Evolutionary conservation across 1,284 basidiomycete genomes (phyloP), one percentile per base, ranked within the genome.

Genomic region (Trichosporon sp.): DNA sequence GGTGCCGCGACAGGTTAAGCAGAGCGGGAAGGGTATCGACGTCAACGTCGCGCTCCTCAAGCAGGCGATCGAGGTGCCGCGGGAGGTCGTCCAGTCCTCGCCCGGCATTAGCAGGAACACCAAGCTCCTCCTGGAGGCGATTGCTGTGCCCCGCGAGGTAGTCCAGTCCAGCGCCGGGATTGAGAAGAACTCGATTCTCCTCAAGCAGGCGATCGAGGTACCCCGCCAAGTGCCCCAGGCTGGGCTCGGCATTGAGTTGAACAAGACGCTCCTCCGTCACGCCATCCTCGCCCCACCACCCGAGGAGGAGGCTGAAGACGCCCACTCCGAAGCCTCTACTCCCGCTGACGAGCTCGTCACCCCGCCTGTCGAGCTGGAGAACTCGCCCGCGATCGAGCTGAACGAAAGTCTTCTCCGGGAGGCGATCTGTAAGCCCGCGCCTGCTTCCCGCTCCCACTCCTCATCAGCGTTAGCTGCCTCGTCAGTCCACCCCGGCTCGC

Each of bases 291-390:
- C 26, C 26, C 26, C 35, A 37, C 35, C 35, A 7, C 11, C 26
- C 4, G 38, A 40, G 38, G 11, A 40, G 12, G 12, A 14, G 10
- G 56, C 26, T 4, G 38, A 40, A 40, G 12, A 14, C 14, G 56
- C 26, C 11, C 14, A 5, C 31, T 63, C 59, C 6, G 32, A 63
- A 12, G 14, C 14, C 12, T 63, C 59, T 7, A 63, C 59, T 4
- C 59, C 59, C 4, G 31, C 16, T 16, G 59, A 63, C 35, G 59
- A 63, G 31, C 16, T 63, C 59, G 31, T 63, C 59, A 63, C 59
- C 31, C 59, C 59, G 1, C 59, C 32, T 14, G 35, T 12, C 5
- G 59, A 32, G n/a, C 2, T 2, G 4, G 19, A 51, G 19, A 12
- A 40, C 38, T 40, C 38, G 11, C 8, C 38, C 38, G 51, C 21